Evolutionary conservation across 495 filamentous ascomycete genomes (phyloP).

Genomic region (Penicillium taxi): DNA sequence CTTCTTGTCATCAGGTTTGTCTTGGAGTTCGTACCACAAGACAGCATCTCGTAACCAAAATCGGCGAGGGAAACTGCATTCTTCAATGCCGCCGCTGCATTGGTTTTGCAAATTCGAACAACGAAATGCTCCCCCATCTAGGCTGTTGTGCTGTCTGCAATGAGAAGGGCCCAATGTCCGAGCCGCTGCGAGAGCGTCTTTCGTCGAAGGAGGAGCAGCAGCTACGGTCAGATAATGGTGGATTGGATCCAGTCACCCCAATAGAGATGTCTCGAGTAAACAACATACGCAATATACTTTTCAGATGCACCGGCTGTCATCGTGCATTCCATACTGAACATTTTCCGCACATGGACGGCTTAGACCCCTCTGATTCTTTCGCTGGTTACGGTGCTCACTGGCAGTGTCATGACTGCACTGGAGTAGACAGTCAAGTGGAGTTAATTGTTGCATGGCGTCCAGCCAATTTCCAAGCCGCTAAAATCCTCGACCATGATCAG

Average conservation of each 20-base stretch:
- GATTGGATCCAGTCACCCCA: slow-evolving; percentile 62
- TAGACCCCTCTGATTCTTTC: slow-evolving; percentile 36
- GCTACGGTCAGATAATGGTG: slow-evolving; percentile 64
- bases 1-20: slow-evolving; percentile 73
- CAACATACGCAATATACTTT: slow-evolving; percentile 65
- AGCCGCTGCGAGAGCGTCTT: slow-evolving; percentile 60
- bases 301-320: slow-evolving; percentile 70
- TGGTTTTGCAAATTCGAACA: slow-evolving; percentile 55
- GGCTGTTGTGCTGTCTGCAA: slow-evolving; percentile 65
- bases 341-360: slow-evolving; percentile 34
- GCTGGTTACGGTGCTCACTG: slow-evolving; percentile 59
- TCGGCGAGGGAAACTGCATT: slow-evolving; percentile 67
- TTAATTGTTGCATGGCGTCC: slow-evolving; percentile 84
- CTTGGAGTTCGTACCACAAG: slow-evolving; percentile 62
- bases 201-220: slow-evolving; percentile 75
- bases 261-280: slow-evolving; percentile 61
- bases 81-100: slow-evolving; percentile 87
- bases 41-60: slow-evolving; percentile 92
- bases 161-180: slow-evolving; percentile 50
- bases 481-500: slow-evolving; percentile 42
- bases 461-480: slow-evolving; percentile 29
- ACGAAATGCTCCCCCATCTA: slow-evolving; percentile 57
- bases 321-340: slow-evolving; percentile 80
- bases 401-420: slow-evolving; percentile 66
- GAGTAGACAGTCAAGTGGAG: slow-evolving; percentile 53